Evolutionary conservation across 2,329 filamentous ascomycete species (phyloP).

Genomic region (Xylariales sp.): DNA sequence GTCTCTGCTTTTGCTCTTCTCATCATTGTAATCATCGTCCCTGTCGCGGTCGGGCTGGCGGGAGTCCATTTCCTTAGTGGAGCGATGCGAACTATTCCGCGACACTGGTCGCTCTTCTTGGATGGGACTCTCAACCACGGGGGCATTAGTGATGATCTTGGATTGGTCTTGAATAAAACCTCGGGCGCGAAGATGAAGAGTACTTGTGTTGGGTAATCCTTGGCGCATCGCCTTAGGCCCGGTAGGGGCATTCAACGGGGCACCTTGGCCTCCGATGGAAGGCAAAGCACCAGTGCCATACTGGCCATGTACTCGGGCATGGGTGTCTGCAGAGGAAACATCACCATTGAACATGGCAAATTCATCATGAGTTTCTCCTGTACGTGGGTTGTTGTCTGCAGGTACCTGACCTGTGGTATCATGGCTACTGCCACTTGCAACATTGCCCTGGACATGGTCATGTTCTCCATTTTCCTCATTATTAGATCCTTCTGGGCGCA

Average conservation of each 20-base stretch:
- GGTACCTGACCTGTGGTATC: slow-evolving; percentile 20
- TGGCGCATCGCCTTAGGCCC: slow-evolving; percentile 94
- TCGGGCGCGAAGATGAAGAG: slow-evolving; percentile 58
- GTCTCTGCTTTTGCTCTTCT: slow-evolving; percentile 12
- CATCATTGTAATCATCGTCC: slow-evolving; percentile 20
- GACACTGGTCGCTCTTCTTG: slow-evolving; percentile 31
- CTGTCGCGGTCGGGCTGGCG: slow-evolving; percentile 29
- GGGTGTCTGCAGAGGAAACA: slow-evolving; percentile 25
- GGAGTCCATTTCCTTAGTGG: slow-evolving; percentile 29
- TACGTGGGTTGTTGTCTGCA: slow-evolving; percentile 18
- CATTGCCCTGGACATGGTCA: too few relatives aligned
- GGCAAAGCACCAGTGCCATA: slow-evolving; percentile 17
- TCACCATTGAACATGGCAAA: slow-evolving; percentile 25
- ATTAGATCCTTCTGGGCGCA: slow-evolving; percentile 20
- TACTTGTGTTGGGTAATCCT: slow-evolving; percentile 77
- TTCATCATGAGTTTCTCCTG: slow-evolving; percentile 19
- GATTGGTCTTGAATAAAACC: slow-evolving; percentile 38
- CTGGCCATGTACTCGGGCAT: slow-evolving; percentile 18
- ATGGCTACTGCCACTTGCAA: slow-evolving; percentile 9
- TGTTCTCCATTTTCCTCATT: slow-evolving; percentile 15
- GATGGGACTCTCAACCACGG: slow-evolving; percentile 23
- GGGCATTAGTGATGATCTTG: slow-evolving; percentile 24
- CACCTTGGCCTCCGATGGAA: slow-evolving; percentile 21
- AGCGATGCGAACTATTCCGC: slow-evolving; percentile 43
- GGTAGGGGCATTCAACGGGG: slow-evolving; percentile 72